Evolutionary conservation across 2,329 filamentous ascomycete species (phyloP).

Genomic region (Clonostachys rosea): DNA sequence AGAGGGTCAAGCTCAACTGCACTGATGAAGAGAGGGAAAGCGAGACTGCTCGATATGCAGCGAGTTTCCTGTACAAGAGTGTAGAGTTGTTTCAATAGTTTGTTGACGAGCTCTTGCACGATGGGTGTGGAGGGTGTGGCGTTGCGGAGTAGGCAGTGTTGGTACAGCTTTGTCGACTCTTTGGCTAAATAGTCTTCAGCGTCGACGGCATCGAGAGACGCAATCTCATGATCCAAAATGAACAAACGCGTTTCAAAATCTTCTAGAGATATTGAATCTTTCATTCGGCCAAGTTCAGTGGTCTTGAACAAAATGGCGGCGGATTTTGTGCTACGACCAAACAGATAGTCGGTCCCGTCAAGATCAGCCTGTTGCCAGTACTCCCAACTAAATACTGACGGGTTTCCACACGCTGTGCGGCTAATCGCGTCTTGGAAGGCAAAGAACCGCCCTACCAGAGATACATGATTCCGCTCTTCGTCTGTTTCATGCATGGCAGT

Average conservation of each 20-base stretch:
- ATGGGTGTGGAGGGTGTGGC: conserved; percentile 30
- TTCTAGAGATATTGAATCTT: conserved; percentile 18
- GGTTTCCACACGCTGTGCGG: conserved; percentile 41
- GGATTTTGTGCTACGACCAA: conserved; percentile 40
- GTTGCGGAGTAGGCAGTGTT: conserved; percentile 36
- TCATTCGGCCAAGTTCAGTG: conserved; percentile 36
- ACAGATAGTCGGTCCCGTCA: conserved; percentile 30
- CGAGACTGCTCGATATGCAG: conserved; percentile 20
- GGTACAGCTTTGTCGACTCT: conserved; percentile 35
- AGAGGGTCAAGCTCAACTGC: conserved; percentile 28
- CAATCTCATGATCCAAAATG: no score
- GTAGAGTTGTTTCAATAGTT: conserved; percentile 24
- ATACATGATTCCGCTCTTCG: conserved; percentile 14
- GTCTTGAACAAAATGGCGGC: conserved; percentile 39
- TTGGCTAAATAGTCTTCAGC: conserved; percentile 7
- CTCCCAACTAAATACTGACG: conserved; percentile 37
- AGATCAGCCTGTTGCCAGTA: conserved; percentile 31
- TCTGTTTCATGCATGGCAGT: not conserved
- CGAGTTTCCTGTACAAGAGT: conserved; percentile 21
- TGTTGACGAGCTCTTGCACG: conserved; percentile 14
- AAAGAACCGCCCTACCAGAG: conserved; percentile 38
- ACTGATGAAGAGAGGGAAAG: conserved; percentile 36
- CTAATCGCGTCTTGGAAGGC: conserved; percentile 47
- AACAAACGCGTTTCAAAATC: conserved; percentile 17
- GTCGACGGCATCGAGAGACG: conserved; percentile 9